phyloP scores from a whole-genome alignment of 2,329 filamentous ascomycete genomes.

The Hypocrella siamensis region DNA sequence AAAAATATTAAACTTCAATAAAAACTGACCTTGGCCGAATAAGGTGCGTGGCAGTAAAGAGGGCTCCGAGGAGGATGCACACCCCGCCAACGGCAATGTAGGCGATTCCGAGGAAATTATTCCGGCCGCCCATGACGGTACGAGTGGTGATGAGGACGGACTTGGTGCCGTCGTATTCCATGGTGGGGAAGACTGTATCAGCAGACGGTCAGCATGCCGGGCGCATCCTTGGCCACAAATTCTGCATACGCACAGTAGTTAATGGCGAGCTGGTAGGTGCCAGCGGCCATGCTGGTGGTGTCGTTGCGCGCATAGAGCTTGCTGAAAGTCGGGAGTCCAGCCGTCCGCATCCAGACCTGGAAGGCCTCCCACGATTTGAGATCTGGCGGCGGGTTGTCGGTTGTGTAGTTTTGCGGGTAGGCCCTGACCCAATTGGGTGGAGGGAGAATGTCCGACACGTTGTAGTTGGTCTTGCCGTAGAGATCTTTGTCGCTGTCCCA shows the following conservation, averaged over 20 bases:
- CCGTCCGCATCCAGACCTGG: constrained; percentile 98
- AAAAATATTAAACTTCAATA: neutral
- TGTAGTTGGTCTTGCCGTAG: constrained; percentile 58
- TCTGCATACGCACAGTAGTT: constrained; percentile 57
- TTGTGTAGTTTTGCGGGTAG: constrained; percentile 57
- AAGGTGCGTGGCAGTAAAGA: constrained; percentile 84
- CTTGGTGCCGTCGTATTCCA: constrained; percentile 71
- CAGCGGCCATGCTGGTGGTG: constrained; percentile 45
- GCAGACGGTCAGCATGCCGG: too few relatives aligned
- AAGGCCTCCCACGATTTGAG: constrained; percentile 67
- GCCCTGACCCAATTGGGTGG: constrained; percentile 72
- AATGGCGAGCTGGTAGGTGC: constrained; percentile 64
- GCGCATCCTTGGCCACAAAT: too few relatives aligned
- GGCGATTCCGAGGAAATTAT: constrained; percentile 89
- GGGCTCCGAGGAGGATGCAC: constrained; percentile 71
- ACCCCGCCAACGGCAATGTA: constrained; percentile 90
- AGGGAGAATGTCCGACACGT: constrained; percentile 49
- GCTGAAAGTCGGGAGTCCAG: constrained; percentile 84
- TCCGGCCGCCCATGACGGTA: constrained; percentile 87
- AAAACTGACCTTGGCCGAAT: constrained; percentile 66
- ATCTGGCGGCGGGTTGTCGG: constrained; percentile 49
- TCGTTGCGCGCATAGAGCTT: constrained; percentile 84
- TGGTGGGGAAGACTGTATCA: constrained; percentile 62
- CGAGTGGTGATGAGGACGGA: constrained; percentile 78
- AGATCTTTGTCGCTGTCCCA: constrained; percentile 74